Conservation (phyloP, 257 asterid species). For the Perilla frutescens region DNA sequence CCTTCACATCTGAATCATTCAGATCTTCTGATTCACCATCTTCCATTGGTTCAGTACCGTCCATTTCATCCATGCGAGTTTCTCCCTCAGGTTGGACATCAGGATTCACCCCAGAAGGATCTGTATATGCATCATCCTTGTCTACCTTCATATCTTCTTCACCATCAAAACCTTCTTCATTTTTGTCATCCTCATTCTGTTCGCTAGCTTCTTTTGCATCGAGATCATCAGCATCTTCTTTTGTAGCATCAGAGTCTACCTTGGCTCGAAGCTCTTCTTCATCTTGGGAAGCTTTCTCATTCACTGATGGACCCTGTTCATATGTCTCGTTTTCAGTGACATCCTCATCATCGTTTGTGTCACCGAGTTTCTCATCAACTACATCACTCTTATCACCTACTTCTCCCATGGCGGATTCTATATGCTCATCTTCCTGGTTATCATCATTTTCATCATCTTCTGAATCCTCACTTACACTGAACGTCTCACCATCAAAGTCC, state of each 20-base stretch:
- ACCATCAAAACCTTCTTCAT: constrained; percentile 52
- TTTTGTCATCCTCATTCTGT: constrained; percentile 49
- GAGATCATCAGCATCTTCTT: constrained; percentile 51
- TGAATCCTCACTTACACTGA: constrained; percentile 81
- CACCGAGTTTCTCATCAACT: constrained; percentile 81
- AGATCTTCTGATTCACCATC: constrained; percentile 58
- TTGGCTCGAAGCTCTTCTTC: constrained; percentile 76
- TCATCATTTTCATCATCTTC: constrained; percentile 65
- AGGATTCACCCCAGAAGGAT: constrained; percentile 70
- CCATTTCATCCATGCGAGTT: constrained; percentile 48
- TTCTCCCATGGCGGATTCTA: constrained; percentile 87
- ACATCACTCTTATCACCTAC: constrained; percentile 67
- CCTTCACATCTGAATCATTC: constrained; percentile 48
- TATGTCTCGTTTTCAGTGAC: constrained; percentile 60
- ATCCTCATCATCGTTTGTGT: constrained; percentile 50
- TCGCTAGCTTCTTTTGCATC: constrained; percentile 49
- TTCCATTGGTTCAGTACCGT: constrained; percentile 58
- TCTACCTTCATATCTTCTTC: constrained; percentile 69
- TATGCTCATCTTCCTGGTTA: constrained; percentile 57
- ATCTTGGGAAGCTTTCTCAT: constrained; percentile 53
- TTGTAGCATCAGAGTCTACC: constrained; percentile 55
- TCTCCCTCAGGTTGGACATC: constrained; percentile 63
- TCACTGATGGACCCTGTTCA: constrained; percentile 75
- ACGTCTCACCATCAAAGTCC: constrained; percentile 69
- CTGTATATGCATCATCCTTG: constrained; percentile 65